phyloP scores from a whole-genome alignment of 2,329 filamentous ascomycete genomes.

The Coleophoma crateriformis region DNA sequence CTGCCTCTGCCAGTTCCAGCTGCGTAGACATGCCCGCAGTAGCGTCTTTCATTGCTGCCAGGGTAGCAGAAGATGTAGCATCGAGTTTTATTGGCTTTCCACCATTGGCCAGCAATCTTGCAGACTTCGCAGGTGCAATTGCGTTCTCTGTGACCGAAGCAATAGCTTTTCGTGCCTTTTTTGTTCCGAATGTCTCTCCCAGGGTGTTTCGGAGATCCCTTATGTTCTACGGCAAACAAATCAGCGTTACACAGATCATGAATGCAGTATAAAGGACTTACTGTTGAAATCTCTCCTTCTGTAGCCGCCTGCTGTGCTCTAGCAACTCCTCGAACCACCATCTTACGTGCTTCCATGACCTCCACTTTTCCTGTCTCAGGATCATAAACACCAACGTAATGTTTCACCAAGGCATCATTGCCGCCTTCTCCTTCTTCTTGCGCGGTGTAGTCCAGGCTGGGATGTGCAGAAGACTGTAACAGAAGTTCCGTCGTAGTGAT shows the following conservation, averaged over 20 bases:
- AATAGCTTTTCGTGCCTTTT: slow-evolving; percentile 78
- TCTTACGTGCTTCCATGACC: slow-evolving; percentile 58
- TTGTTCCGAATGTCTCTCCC: slow-evolving; percentile 76
- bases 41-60: slow-evolving; percentile 56
- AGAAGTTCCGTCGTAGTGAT: slow-evolving; percentile 40
- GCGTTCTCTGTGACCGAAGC: slow-evolving; percentile 65
- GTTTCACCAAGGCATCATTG: slow-evolving; percentile 43
- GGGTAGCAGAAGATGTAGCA: slow-evolving; percentile 50
- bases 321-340: slow-evolving; percentile 53
- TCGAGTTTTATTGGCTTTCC: slow-evolving; percentile 44
- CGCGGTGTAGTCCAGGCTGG: slow-evolving; percentile 53
- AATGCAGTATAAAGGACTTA: slow-evolving; percentile 5
- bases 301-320: slow-evolving; percentile 47
- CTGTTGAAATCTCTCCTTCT: slow-evolving; percentile 35
- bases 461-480: slow-evolving; percentile 52
- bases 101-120: slow-evolving; percentile 26
- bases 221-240: slow-evolving; percentile 38
- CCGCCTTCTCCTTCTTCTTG: slow-evolving; percentile 42
- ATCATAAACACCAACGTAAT: slow-evolving; percentile 62
- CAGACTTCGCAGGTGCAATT: slow-evolving; percentile 39
- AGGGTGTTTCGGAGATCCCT: slow-evolving; percentile 62
- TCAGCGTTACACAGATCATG: slow-evolving; percentile 6
- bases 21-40: slow-evolving; percentile 62
- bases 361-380: slow-evolving; percentile 52
- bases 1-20: slow-evolving; percentile 57